These are phyloP conservation scores for Fusarium temperatum DNA, from an alignment of 2,329 filamentous ascomycete genomes.

Conservation along the genomic window DNA sequence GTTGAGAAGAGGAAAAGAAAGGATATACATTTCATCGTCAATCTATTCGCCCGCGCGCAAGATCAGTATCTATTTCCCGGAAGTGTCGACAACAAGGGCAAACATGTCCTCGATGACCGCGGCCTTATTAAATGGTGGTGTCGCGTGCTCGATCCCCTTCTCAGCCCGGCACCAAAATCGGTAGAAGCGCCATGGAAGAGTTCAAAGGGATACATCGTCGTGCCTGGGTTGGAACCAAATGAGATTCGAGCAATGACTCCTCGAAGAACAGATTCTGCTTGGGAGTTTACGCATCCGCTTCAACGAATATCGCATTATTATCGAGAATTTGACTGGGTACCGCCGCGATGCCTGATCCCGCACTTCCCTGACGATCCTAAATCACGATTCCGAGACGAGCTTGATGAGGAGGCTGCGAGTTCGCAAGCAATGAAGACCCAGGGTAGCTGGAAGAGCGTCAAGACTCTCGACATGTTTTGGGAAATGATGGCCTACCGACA, in stretches of 20 bases:
- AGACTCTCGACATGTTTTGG: conserved; percentile 92
- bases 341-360: conserved; percentile 85
- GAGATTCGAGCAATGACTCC: conserved; percentile 86
- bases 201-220: conserved; percentile 81
- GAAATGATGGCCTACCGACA: conserved; percentile 97
- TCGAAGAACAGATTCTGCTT: conserved; percentile 57
- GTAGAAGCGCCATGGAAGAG: conserved; percentile 51
- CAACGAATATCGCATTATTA: conserved; percentile 70
- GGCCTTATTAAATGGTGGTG: conserved; percentile 97
- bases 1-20: conserved; percentile 71
- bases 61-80: conserved; percentile 95
- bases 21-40: conserved; percentile 77
- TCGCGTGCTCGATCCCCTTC: conserved; percentile 79
- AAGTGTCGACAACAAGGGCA: conserved; percentile 82
- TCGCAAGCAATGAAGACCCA: conserved; percentile 61
- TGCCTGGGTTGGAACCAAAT: conserved; percentile 85
- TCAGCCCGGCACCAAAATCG: conserved; percentile 57
- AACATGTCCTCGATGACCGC: conserved; percentile 92
- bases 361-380: conserved; percentile 97
- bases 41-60: conserved; percentile 90
- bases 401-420: conserved; percentile 82
- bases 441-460: conserved; percentile 85
- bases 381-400: conserved; percentile 84
- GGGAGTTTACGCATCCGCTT: conserved; percentile 78
- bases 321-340: conserved; percentile 67